Conservation (phyloP, 164 flowering plant species). For the Kalanchoe fedtschenkoi region DNA sequence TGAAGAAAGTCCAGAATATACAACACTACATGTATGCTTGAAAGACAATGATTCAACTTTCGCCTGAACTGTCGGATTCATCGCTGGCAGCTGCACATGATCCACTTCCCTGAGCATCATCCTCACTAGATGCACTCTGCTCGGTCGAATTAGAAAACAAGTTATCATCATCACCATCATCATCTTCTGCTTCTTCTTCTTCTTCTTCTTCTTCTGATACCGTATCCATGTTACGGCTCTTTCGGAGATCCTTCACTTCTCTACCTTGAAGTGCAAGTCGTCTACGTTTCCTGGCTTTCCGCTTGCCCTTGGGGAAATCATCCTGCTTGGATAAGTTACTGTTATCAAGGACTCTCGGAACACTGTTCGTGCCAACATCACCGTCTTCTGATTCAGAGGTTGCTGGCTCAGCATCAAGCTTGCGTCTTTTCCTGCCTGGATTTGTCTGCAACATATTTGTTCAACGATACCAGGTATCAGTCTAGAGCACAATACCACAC, state of each 20-base stretch:
- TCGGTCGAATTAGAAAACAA: slow-evolving; percentile 52
- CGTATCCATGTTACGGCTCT: slow-evolving; percentile 34
- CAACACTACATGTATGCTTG: not conserved
- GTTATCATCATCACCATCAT: slow-evolving; percentile 11
- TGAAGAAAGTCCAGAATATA: not conserved
- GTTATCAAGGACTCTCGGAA: slow-evolving; percentile 26
- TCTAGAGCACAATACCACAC: not conserved
- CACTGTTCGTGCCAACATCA: slow-evolving; percentile 24
- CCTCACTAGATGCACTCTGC: slow-evolving; percentile 52
- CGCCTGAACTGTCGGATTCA: slow-evolving; percentile 55
- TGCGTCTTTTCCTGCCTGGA: slow-evolving; percentile 66
- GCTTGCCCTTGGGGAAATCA: slow-evolving; percentile 84
- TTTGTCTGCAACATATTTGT: slow-evolving; percentile 47
- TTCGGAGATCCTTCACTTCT: slow-evolving; percentile 49
- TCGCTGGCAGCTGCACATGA: slow-evolving; percentile 31
- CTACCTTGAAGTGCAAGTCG: slow-evolving; percentile 65
- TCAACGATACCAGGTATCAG: not conserved
- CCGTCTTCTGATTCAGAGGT: slow-evolving; percentile 52
- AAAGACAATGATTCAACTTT: slow-evolving; percentile 19
- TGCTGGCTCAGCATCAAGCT: slow-evolving; percentile 45
- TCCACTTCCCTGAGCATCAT: slow-evolving; percentile 32
- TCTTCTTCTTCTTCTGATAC: slow-evolving; percentile 45
- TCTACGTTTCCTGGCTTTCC: slow-evolving; percentile 73
- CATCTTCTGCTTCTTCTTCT: slow-evolving; percentile 45
- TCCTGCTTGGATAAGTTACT: slow-evolving; percentile 50